Evolutionary conservation across 495 filamentous ascomycete genomes (phyloP), one percentile per base, ranked within the genome.

Genomic region (Usnea hakonensis): DNA sequence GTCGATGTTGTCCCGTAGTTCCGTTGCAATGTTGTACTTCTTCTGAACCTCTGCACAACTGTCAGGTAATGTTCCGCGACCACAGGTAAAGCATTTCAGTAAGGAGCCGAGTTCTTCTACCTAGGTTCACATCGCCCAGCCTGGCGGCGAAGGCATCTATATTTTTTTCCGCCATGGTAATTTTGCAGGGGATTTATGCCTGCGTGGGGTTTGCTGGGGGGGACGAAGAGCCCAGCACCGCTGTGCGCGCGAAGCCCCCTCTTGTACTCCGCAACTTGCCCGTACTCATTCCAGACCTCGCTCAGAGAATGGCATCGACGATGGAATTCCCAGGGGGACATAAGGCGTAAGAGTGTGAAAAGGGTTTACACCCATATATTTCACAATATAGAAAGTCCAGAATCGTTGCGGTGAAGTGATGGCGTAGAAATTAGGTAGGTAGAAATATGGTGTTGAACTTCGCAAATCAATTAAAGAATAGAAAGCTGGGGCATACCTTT

Each of bases 1-100:
- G 64, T 97, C 92, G 65, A 95, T 87, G 67, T 79, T 89, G 75
- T 97, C 91, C 67, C 92, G 87, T 65, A 96, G 74, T 66, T 93
- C 85, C 60, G 84, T 83, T 46, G 91, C 89, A 59, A 88, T 80
- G 71, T 89, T 87, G 55, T 86, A 81, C 74, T 89, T 88, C 65
- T 85, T 74, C 73, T 89, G 88, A 52, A 87, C 71, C 75, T 95
- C 91, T 94, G 66, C 23, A 53, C 19, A 38, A 30, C 54, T 26
- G 61, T 61, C 35, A 74, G 62, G 40, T 43, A 9, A n/a, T 55
- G 13, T 37, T 50, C 37, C 54, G 55, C 54, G 52, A 40, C n/a
- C 10, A 48, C 52, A 36, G 23, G 35, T 70, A 28, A 21, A 54
- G 64, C 23, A 43, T 58, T 57, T 44, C 43, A 3, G 14, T 5